Base-by-base conservation (phyloP, 495 filamentous ascomycete genomes). In the Penicillium simplicissimum region DNA sequence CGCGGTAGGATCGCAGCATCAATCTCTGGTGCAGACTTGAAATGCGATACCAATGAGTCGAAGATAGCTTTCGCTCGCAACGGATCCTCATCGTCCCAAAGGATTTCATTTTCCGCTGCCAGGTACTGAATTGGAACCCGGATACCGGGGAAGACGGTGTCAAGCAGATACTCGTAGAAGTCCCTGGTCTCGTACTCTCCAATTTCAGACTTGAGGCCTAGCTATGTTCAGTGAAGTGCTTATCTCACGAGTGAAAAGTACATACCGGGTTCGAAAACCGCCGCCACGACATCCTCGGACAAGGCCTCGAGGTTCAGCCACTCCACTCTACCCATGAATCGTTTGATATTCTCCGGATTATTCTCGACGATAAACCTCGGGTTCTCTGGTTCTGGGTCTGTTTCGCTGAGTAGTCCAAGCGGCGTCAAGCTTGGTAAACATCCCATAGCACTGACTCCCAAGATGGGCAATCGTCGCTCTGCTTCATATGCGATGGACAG, bases 381-480 rank as follows among this genome's bases (percentile, higher is more conserved):
- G 11, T 37, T 53, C 6, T 53, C 51, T 11, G 33, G 51, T n/a
- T 53, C 51, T 19, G 51, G 51, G 19, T 53, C 51, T 23, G 33
- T 13, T 33, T 37, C 31, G 17, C 11, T 15, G 17, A 53, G 51
- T 21, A 53, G 4, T 7, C 51, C 33, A n/a, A 53, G 15, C 1
- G 51, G 28, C 51, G 17, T 28, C 33, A 35, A 28, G 33, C 10
- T 53, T 2, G 51, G 51, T n/a, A 53, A 53, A 23, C 51, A 35
- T 6, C 51, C 51, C 51, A 53, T 53, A 8, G 31, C n/a, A 53
- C 51, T 53, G 15, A 53, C 51, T 13, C 51, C 51, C 31, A 34
- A 37, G 7, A 53, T 53, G 6, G 51, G 51, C 33, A 53, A 19
- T 6, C 34, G 31, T 13, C 51, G 19, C n/a, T 53, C n/a, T n/a